Base-by-base conservation (phyloP, 805 yeast species). In the Naumovozyma baii region DNA sequence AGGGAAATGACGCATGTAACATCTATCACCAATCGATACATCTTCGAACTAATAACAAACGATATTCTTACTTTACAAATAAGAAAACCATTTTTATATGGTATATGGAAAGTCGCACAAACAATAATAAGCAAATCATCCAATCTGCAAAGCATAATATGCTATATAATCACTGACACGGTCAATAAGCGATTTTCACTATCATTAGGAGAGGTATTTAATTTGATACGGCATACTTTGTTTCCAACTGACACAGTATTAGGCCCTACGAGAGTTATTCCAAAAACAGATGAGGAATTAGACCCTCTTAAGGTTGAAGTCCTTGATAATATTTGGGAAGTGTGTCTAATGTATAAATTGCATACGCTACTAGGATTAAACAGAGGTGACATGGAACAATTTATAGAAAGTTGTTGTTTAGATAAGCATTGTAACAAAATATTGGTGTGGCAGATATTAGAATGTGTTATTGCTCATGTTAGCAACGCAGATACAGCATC, bases 231-330 rank as follows among this genome's bases (percentile, higher is more conserved):
- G 38, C 52, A 55, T 22, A 51, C 58, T 22, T 45, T 73, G n/a
- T 73, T 73, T 42, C 77, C 78, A 2, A 55, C 54, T 18, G 75
- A 73, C 49, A 70, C 66, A 13, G 52, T 53, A n/a, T 66, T 74
- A 70, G 78, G 78, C 0, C 71, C 73, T 3, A 63, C 71, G 3
- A 50, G 70, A 17, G 49, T 58, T 2, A 56, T 62, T n/a, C 76
- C 78, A 1, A 52, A 56, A 9, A 59, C 52, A 1, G 63, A 54
- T 17, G 31, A 29, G 15, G 73, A 70, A 42, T 64, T 66, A 40
- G 57, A 52, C 20, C 45, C 45, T 2, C 50, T 63, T 18, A 59
- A 62, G 37, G 12, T 34, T 5, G 48, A 56, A 3, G 54, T 64
- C 33, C 50, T 52, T 15, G 39, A 45, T 18, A 46, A 54, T 19